Percentiles rank a stretch among this genome's conserved stretches.
phyloP scores from a whole-genome alignment of 2,329 filamentous ascomycete genomes.

The Zymoseptoria pseudotritici region DNA sequence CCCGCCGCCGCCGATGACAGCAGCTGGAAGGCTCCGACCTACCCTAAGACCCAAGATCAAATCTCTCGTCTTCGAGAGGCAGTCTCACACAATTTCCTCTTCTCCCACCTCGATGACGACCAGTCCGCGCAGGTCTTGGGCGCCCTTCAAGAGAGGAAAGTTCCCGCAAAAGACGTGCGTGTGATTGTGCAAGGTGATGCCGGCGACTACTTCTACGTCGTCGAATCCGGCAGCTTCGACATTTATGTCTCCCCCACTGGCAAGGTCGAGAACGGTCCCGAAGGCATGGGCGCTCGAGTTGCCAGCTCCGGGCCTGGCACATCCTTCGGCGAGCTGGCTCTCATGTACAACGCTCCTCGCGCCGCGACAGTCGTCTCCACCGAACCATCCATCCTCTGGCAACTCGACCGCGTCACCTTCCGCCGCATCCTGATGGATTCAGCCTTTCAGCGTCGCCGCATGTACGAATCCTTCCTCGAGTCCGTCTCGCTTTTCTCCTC shows the following conservation, averaged over 20 bases:
- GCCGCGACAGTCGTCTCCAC: constrained; percentile 87
- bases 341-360: constrained; percentile 98
- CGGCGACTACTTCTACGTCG: constrained; percentile 96
- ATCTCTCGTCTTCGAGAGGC: constrained; percentile 68
- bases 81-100: constrained; percentile 86
- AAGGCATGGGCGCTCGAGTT: constrained; percentile 78
- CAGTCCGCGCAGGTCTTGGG: constrained; percentile 80
- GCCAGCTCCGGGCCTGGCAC: constrained; percentile 76
- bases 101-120: constrained; percentile 90
- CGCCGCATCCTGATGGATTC: constrained; percentile 97
- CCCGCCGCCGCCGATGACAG: constrained; percentile 75
- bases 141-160: constrained; percentile 87
- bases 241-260: constrained; percentile 80
- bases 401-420: constrained; percentile 90
- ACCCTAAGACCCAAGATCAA: constrained; percentile 78
- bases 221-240: constrained; percentile 84
- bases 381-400: constrained; percentile 81
- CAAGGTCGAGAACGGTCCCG: constrained; percentile 66
- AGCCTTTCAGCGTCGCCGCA: constrained; percentile 86
- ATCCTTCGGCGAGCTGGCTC: constrained; percentile 89
- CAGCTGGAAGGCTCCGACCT: constrained; percentile 82
- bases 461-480: constrained; percentile 96
- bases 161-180: constrained; percentile 82
- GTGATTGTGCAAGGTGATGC: constrained; percentile 94
- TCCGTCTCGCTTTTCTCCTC: constrained; percentile 79